Base-by-base conservation (phyloP, 1,139 yeast species). In the Pichiaceae sp. region DNA sequence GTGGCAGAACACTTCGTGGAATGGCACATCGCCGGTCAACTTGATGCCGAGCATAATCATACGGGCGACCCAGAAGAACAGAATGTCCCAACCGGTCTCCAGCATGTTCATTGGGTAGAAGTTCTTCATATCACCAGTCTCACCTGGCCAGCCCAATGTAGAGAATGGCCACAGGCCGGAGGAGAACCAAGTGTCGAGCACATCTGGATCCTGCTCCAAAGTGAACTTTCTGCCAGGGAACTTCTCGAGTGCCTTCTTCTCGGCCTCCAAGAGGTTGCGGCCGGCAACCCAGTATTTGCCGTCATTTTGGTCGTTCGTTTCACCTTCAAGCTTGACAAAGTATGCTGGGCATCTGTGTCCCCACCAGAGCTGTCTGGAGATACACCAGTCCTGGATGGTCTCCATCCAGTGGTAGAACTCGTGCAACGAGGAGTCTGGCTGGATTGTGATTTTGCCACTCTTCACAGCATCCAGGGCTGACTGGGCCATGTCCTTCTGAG, bases 351-450 rank as follows among this genome's bases (percentile, higher is more conserved):
- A 86, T 68, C 97, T 79, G 68, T 91, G 98, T 48, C 98, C 98
- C 98, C 98, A 91, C 98, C 98, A 91, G 56, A 91, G 75, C 69
- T 91, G 98, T 66, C 98, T 84, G 23, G 97, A 91, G 47, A 91
- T 87, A 78, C 98, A 91, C 98, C 98, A 91, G 67, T 91, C 98
- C 68, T 93, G 97, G 49, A 89, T 83, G 63, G 87, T 85, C 59
- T 81, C 94, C 62, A 91, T 69, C 98, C 98, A 91, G 61, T 80
- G 86, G 79, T 81, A 83, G 64, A 82, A 91, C 66, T 91, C 98
- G 43, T 82, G 74, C 66, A 87, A 95, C 8, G 96, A 87, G 19
- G 89, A 70, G 63, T 84, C 82, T 50, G 98, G 98, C 40, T 77
- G 66, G 53, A 91, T 86, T 41, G 76, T 75, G 52, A 91, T 75